Base-by-base conservation (phyloP, 768 basidiomycete genomes). In the Phylloporus rhodoxanthus region DNA sequence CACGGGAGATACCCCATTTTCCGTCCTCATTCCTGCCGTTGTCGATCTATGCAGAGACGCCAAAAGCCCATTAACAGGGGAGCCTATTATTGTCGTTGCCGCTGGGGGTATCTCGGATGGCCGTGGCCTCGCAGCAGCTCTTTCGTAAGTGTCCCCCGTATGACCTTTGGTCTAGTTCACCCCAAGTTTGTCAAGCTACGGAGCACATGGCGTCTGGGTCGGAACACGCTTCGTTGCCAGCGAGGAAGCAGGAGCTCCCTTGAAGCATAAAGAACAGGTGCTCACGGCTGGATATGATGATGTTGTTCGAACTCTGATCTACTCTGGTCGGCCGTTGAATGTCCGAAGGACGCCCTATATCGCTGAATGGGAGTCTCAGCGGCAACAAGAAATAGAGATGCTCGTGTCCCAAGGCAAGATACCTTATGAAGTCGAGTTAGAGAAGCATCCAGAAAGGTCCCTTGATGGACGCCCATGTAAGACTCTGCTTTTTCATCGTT, bases 51-150 rank as follows among this genome's bases (percentile, higher is more conserved):
- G 84, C 68, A 81, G 77, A 61, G 69, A 72, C 55, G 70, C 73
- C 36, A 85, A 75, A 57, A 87, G 84, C 64, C 86, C 89, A 19
- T 67, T 94, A 46, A 91, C 89, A 0, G 86, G 87, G 26, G 75
- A 86, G 53, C 81, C 84, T 23, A 69, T 93, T 46, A 57, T 84
- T 19, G 87, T 92, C 29, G 81, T 93, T 14, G 91, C 87, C 2
- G 90, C 90, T 3, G 91, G 91, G 28, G 91, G 86, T 39, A 84
- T 92, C 51, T 80, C 86, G 19, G 87, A 91, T 57, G 90, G 90
- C 11, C 79, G 88, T 29, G 86, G 87, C 29, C 75, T 91, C 14
- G 87, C 90, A 13, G 85, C 82, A 15, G 70, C 86, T 25, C 77
- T 89, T 48, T 75, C 84, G 79, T 86, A 68, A 51, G 71, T 57